Conservation (phyloP, 352 stramenopile species). For the Pythium graminicola region DNA sequence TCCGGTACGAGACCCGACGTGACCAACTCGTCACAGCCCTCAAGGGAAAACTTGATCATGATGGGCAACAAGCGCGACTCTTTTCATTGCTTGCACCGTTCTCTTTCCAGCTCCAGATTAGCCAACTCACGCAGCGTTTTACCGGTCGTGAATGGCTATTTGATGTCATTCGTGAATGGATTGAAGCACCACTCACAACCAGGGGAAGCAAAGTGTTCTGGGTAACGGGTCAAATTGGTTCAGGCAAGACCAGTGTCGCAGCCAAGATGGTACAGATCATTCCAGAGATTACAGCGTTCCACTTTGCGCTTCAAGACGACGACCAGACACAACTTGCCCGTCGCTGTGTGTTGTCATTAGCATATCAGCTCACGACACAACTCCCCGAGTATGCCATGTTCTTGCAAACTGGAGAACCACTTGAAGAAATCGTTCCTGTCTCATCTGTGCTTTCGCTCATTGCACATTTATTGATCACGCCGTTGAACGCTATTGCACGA, state of each 20-base stretch:
- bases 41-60: constrained; percentile 59
- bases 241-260: constrained; percentile 56
- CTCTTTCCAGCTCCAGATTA: constrained; percentile 70
- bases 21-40: constrained; percentile 53
- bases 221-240: constrained; percentile 63
- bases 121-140: constrained; percentile 58
- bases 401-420: constrained; percentile 54
- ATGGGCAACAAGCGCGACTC: constrained; percentile 60
- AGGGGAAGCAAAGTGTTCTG: constrained; percentile 48
- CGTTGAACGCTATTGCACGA: constrained; percentile 57
- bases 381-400: constrained; percentile 59
- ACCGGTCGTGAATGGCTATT: constrained; percentile 60
- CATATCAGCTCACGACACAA: constrained; percentile 72
- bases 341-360: constrained; percentile 59
- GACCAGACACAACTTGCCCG: constrained; percentile 66
- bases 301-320: constrained; percentile 66
- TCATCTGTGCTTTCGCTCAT: constrained; percentile 53
- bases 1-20: constrained; percentile 44
- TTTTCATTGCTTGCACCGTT: constrained; percentile 62
- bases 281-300: constrained; percentile 66
- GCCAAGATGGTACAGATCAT: constrained; percentile 59
- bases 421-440: constrained; percentile 72
- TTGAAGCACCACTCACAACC: constrained; percentile 19
- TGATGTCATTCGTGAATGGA: constrained; percentile 38
- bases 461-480: constrained; percentile 43